Conservation (phyloP, 2,329 filamentous ascomycete species). For the Penicillium crustosum region DNA sequence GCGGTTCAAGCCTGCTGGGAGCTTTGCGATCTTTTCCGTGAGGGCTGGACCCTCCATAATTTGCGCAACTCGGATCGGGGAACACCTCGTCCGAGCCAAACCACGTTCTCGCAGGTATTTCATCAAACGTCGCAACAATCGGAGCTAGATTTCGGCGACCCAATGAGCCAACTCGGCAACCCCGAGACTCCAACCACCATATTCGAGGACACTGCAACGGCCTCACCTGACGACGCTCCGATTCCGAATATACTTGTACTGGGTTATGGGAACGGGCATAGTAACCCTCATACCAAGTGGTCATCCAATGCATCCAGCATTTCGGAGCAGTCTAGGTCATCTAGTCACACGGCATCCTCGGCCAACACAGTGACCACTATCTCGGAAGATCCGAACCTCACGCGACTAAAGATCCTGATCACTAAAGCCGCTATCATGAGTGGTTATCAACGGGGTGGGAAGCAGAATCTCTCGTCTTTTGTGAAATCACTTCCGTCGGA, state of each 20-base stretch:
- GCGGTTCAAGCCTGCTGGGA: conserved; percentile 95
- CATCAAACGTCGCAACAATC: conserved; percentile 51
- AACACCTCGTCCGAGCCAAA: conserved; percentile 78
- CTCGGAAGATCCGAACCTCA: conserved; percentile 72
- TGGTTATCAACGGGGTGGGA: conserved; percentile 66
- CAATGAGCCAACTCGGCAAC: conserved; percentile 31
- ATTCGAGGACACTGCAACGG: conserved; percentile 86
- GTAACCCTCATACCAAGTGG: conserved; percentile 56
- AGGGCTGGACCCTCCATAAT: conserved; percentile 80
- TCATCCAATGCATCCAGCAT: conserved; percentile 77
- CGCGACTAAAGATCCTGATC: conserved; percentile 74
- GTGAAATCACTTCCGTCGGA: conserved; percentile 72
- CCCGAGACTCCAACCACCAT: conserved; percentile 94
- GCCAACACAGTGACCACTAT: conserved; percentile 46
- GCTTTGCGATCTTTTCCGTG: conserved; percentile 86
- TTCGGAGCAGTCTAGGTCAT: conserved; percentile 73
- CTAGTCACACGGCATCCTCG: conserved; percentile 49
- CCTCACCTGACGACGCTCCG: conserved; percentile 75
- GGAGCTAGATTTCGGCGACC: conserved; percentile 33
- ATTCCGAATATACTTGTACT: conserved; percentile 87
- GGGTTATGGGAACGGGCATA: conserved; percentile 65
- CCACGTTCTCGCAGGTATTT: conserved; percentile 64
- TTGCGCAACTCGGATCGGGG: conserved; percentile 70
- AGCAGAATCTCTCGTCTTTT: conserved; percentile 67
- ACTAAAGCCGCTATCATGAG: conserved; percentile 83